phyloP scores from a whole-genome alignment of 306 rosid genomes.

The Chamaecrista fasciculata region DNA sequence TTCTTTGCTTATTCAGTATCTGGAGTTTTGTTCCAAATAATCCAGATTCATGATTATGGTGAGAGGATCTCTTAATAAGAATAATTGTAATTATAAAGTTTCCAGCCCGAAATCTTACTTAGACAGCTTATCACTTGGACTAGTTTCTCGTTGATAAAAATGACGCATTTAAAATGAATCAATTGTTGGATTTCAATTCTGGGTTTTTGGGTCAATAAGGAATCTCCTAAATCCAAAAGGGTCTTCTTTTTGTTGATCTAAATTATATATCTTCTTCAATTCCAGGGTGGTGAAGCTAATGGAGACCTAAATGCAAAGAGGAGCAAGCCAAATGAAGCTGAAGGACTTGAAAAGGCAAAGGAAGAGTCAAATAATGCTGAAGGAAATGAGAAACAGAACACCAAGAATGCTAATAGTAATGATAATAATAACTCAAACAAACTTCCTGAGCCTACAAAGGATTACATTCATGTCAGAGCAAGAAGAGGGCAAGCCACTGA shows the following conservation, averaged over 20 bases:
- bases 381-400: constrained; percentile 53
- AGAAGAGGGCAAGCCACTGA: constrained; percentile 99
- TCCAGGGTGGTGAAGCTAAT: constrained; percentile 49
- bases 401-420: no score
- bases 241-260: neutral
- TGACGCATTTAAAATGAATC: no score
- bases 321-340: constrained; percentile 46
- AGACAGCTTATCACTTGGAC: no score
- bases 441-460: constrained; percentile 80
- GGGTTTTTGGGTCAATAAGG: neutral
- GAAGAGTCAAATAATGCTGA: constrained; percentile 51
- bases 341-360: constrained; percentile 52
- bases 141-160: no score
- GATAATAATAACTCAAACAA: constrained; percentile 39
- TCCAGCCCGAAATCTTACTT: no score
- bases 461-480: constrained; percentile 96
- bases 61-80: no score
- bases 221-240: constrained; percentile 10
- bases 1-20: no score
- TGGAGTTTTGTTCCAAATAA: no score
- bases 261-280: no score
- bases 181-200: no score
- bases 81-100: no score
- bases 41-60: no score
- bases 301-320: constrained; percentile 56